Percentiles rank a stretch among this genome's conserved stretches.
These are phyloP conservation scores for Sclerotinia glacialis DNA, from an alignment of 2,329 filamentous ascomycete species.

Conservation along the genomic window DNA sequence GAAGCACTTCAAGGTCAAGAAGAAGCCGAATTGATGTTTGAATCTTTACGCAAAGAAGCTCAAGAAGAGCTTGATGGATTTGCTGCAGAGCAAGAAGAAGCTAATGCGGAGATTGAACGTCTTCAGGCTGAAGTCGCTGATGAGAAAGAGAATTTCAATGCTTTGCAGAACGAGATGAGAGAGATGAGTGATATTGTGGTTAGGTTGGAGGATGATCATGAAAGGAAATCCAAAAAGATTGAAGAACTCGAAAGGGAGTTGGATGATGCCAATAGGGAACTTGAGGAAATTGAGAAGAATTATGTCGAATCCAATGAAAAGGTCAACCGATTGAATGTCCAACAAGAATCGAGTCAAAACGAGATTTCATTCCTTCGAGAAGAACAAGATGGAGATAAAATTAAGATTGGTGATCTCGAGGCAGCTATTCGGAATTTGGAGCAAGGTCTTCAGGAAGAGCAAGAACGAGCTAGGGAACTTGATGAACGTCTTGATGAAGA, in stretches of 20 bases:
- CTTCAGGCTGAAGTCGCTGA: slow-evolving; percentile 71
- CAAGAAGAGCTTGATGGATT: slow-evolving; percentile 65
- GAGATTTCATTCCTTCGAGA: slow-evolving; percentile 95
- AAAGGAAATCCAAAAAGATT: slow-evolving; percentile 73
- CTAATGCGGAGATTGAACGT: slow-evolving; percentile 66
- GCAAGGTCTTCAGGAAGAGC: slow-evolving; percentile 77
- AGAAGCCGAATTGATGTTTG: slow-evolving; percentile 58
- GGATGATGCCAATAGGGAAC: slow-evolving; percentile 78
- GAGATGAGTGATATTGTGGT: slow-evolving; percentile 84
- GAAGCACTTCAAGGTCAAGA: slow-evolving; percentile 69
- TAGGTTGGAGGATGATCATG: slow-evolving; percentile 84
- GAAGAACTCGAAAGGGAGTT: slow-evolving; percentile 81
- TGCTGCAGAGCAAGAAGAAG: slow-evolving; percentile 70
- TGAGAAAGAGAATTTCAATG: slow-evolving; percentile 80
- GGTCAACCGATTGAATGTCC: slow-evolving; percentile 80
- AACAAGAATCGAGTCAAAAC: slow-evolving; percentile 86
- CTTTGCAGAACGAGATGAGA: slow-evolving; percentile 92
- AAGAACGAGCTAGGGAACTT: slow-evolving; percentile 69
- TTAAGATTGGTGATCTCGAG: slow-evolving; percentile 92
- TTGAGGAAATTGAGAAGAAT: slow-evolving; percentile 80
- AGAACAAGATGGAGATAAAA: slow-evolving; percentile 96
- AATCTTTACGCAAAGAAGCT: slow-evolving; percentile 59
- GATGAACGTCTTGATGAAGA: slow-evolving; percentile 76
- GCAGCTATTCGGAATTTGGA: slow-evolving; percentile 77
- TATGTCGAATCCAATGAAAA: slow-evolving; percentile 84